Percentiles rank a stretch among this genome's conserved stretches.
phyloP scores from a whole-genome alignment of 78 protist species.

The Speleostelium caveatum region DNA sequence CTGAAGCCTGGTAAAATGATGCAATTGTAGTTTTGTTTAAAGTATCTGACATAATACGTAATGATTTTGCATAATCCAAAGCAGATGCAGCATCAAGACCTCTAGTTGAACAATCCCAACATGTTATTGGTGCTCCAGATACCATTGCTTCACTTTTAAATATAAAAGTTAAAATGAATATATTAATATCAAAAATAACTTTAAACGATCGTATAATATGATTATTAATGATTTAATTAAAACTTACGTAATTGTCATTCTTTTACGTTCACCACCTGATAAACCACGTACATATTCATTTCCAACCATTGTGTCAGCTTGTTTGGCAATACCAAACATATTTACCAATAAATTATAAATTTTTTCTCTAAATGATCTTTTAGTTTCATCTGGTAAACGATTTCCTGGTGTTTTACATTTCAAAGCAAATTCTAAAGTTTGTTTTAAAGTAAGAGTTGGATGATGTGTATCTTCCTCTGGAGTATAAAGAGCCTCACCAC shows the following conservation, averaged over 20 bases:
- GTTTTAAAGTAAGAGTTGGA: conserved; percentile 33
- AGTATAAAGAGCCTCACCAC: conserved; percentile 43
- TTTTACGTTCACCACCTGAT: conserved; percentile 63
- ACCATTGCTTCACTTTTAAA: conserved; percentile 64
- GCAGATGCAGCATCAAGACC: conserved; percentile 70
- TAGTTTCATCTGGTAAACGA: conserved; percentile 15
- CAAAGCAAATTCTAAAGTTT: conserved; percentile 53
- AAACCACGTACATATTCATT: conserved; percentile 53
- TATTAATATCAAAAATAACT: too few species aligned
- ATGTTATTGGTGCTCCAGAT: conserved; percentile 7
- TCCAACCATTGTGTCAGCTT: conserved; percentile 58
- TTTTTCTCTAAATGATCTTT: conserved; percentile 18
- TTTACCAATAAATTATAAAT: not conserved
- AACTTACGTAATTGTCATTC: conserved; percentile 45
- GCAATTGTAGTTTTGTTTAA: conserved; percentile 52
- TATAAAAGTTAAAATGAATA: too few species aligned
- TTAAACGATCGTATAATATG: too few species aligned
- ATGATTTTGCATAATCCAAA: conserved; percentile 46
- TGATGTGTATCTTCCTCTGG: conserved; percentile 50
- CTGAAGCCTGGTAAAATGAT: conserved; percentile 56
- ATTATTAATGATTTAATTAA: too few species aligned
- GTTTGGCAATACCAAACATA: conserved; percentile 50
- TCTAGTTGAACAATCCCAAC: conserved; percentile 58
- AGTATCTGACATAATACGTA: conserved; percentile 53
- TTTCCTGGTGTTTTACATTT: conserved; percentile 50